Conservation (phyloP, 2,329 filamentous ascomycete genomes). For the Chlorencoelia australis region DNA sequence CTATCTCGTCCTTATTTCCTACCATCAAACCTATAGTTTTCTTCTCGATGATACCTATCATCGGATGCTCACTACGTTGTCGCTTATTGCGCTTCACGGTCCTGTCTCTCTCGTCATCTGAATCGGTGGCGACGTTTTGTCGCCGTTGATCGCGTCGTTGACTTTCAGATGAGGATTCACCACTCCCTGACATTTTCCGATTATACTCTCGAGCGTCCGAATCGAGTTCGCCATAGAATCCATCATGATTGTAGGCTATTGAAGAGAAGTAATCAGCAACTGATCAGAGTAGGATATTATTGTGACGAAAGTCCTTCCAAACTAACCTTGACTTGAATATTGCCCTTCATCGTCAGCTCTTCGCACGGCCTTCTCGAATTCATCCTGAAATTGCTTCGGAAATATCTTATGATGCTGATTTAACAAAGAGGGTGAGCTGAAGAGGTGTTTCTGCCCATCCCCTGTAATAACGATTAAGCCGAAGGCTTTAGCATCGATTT, state of each 20-base stretch:
- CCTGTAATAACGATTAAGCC: slow-evolving; percentile 19
- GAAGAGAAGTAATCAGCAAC: slow-evolving; percentile 2
- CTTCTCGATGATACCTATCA: slow-evolving; percentile 11
- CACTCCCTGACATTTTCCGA: slow-evolving; percentile 12
- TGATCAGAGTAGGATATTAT: background rate
- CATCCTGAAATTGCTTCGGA: slow-evolving; percentile 8
- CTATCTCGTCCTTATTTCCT: slow-evolving; percentile 42
- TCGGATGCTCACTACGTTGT: slow-evolving; percentile 11
- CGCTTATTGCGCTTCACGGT: slow-evolving; percentile 14
- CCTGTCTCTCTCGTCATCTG: slow-evolving; percentile 15
- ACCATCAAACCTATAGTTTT: slow-evolving; percentile 36
- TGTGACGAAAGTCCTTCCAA: background rate
- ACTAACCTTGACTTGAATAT: slow-evolving; percentile 7
- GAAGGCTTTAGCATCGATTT: slow-evolving; percentile 19
- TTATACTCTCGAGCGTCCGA: slow-evolving; percentile 8
- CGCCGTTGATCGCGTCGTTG: slow-evolving; percentile 8
- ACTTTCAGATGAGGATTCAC: slow-evolving; percentile 12
- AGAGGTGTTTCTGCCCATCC: slow-evolving; percentile 17
- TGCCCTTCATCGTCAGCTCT: slow-evolving; percentile 6
- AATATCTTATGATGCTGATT: slow-evolving; percentile 16
- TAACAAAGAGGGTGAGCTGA: slow-evolving; percentile 15
- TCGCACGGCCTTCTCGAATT: slow-evolving; percentile 11
- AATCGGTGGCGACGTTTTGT: slow-evolving; percentile 14
- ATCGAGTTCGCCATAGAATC: slow-evolving; percentile 14
- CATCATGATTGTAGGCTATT: slow-evolving; percentile 15